Evolutionary conservation across 2,329 filamentous ascomycete species (phyloP).

Genomic region (Bipolaris victoriae): DNA sequence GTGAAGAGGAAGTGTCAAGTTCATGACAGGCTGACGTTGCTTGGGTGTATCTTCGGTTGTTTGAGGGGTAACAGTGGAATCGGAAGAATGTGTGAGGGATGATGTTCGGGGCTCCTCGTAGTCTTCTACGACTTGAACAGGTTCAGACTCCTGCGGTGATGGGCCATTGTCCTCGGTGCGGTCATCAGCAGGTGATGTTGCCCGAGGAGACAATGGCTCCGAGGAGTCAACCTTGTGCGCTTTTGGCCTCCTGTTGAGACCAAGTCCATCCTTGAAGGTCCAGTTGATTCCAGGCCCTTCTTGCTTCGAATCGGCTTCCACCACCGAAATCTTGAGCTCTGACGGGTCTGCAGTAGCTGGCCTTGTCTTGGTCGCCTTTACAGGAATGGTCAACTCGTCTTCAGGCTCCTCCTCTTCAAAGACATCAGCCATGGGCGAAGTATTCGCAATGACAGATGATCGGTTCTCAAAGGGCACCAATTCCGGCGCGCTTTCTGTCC

Average conservation of each 20-base stretch:
- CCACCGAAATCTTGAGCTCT: constrained; percentile 54
- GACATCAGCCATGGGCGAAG: constrained; percentile 81
- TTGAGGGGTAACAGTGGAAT: constrained; percentile 54
- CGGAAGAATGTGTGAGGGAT: constrained; percentile 57
- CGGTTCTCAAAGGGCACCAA: constrained; percentile 73
- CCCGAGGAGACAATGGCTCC: constrained; percentile 38
- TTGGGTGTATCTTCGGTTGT: constrained; percentile 40
- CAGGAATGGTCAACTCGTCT: constrained; percentile 51
- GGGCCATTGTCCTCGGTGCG: constrained; percentile 17
- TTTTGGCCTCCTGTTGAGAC: constrained; percentile 37
- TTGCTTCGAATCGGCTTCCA: constrained; percentile 52
- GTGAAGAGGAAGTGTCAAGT: constrained; percentile 47
- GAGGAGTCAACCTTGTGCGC: constrained; percentile 12
- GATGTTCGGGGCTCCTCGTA: constrained; percentile 57
- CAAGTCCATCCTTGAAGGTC: constrained; percentile 51
- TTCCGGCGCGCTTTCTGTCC: constrained; percentile 80
- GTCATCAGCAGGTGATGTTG: constrained; percentile 18
- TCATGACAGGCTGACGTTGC: constrained; percentile 47
- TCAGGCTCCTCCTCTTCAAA: constrained; percentile 82
- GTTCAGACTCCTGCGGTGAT: constrained; percentile 34
- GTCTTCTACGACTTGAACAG: constrained; percentile 54
- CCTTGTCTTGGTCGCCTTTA: constrained; percentile 15
- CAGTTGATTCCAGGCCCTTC: constrained; percentile 52
- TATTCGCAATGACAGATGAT: constrained; percentile 60
- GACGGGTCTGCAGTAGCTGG: constrained; percentile 41